Percentiles rank a stretch among this genome's conserved stretches.
Conservation (phyloP, 2,329 filamentous ascomycete species). For the Sarocladium brachiariae region DNA sequence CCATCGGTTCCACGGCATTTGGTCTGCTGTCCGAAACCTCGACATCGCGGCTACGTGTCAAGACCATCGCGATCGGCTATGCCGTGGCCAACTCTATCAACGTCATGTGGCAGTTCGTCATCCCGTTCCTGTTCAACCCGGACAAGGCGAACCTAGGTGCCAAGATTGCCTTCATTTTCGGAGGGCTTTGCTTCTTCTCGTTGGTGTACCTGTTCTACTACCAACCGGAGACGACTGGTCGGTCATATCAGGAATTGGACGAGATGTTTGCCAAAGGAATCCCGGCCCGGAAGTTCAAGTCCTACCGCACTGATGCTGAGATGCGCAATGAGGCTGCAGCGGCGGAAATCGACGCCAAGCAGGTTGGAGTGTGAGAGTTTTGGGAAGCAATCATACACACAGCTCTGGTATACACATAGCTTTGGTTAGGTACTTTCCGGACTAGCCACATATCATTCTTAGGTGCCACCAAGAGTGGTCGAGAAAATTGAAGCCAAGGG, state of each 20-base stretch:
- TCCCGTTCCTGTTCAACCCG: constrained; percentile 38
- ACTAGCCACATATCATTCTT: too few relatives aligned
- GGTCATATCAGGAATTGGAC: constrained; percentile 47
- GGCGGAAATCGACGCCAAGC: too few relatives aligned
- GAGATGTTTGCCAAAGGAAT: constrained; percentile 38
- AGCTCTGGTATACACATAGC: too few relatives aligned
- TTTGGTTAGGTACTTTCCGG: too few relatives aligned
- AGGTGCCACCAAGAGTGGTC: too few relatives aligned
- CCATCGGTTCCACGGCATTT: constrained; percentile 30
- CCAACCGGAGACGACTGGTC: constrained; percentile 18
- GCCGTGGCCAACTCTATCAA: constrained; percentile 21
- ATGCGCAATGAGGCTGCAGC: too few relatives aligned
- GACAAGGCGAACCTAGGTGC: constrained; percentile 29
- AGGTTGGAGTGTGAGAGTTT: too few relatives aligned
- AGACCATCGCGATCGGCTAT: constrained; percentile 30
- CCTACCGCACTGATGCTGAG: too few relatives aligned
- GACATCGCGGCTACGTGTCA: constrained; percentile 26
- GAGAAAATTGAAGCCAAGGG: too few relatives aligned
- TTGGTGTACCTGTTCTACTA: constrained; percentile 4
- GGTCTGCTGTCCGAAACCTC: constrained; percentile 29
- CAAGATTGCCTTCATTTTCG: constrained; percentile 34
- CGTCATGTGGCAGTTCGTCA: constrained; percentile 24
- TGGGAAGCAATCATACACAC: too few relatives aligned
- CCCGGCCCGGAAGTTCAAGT: constrained; percentile 24
- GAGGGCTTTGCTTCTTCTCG: constrained; percentile 18